Base-by-base conservation (phyloP, 75 land plant genomes). In the Azolla pinnata region DNA sequence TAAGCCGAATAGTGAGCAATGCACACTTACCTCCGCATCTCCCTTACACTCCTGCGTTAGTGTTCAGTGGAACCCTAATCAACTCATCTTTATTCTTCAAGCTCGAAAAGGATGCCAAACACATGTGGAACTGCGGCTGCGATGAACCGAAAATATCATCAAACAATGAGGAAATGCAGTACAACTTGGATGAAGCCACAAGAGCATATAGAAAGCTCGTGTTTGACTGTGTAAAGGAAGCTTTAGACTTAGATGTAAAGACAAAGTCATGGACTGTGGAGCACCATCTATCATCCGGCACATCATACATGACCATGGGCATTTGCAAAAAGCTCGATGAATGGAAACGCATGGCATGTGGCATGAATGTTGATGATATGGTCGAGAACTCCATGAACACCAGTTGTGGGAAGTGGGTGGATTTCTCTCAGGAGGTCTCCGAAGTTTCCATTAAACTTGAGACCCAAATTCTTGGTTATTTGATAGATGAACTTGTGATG, bases 341-440 rank as follows among this genome's bases (percentile, higher is more conserved):
- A 25, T 79, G 75, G 79, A 71, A 45, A 35, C 58, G 58, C 40
- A 74, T 77, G 75, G 75, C 18, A 10, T 76, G 67, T 4, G 54
- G 63, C 61, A 71, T 77, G 76, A 46, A 46, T 46, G 71, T 86
- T 45, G 86, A 86, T 70, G 83, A 79, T 24, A 61, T 86, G 5
- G 79, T 86, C 28, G 86, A 86, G 63, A 77, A 71, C 56, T 86
- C 82, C 42, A 86, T 86, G 90, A 80, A 80, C 61, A 70, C 60
- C 2, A 45, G 52, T 31, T n/a, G 51, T 50, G 86, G 90, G 32
- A 79, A 50, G 67, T 86, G 90, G 90, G 31, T 71, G 1, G 79
- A 77, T 31, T 80, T 77, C 60, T 75, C 80, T 9, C 30, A 31
- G n/a, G 90, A 86, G 64, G 62, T 66, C 26, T 77, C 74, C 44